Percentiles rank a stretch among this genome's conserved stretches.
phyloP scores from a whole-genome alignment of 116 monocot species.

The Dioscorea cayenensis region DNA sequence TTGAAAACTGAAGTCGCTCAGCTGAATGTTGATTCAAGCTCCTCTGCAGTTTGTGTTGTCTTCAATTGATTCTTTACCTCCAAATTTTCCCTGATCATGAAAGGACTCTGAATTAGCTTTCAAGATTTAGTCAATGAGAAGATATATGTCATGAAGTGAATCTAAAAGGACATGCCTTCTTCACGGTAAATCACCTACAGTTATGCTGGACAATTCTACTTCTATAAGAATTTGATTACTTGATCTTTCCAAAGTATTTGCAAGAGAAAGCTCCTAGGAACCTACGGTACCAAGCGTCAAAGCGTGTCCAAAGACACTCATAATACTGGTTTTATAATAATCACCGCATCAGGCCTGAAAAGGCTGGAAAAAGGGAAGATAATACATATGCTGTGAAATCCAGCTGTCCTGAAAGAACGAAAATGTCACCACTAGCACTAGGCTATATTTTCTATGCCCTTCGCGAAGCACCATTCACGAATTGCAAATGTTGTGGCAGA shows the following conservation, averaged over 20 bases:
- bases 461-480: too few relatives aligned
- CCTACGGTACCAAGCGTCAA: constrained; percentile 25
- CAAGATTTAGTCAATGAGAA: background rate
- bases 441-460: too few relatives aligned
- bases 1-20: constrained; percentile 49
- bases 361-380: background rate
- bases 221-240: constrained; percentile 67
- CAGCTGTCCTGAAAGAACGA: too few relatives aligned
- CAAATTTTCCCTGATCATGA: constrained; percentile 39
- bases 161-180: constrained; percentile 28
- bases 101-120: background rate
- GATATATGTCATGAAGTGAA: background rate
- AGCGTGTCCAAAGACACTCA: background rate
- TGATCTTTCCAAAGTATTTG: constrained; percentile 60
- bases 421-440: too few relatives aligned
- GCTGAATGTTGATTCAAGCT: constrained; percentile 45
- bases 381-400: background rate
- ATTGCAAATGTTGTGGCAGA: too few relatives aligned
- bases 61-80: constrained; percentile 41
- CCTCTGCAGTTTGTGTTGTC: constrained; percentile 46
- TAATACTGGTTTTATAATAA: background rate
- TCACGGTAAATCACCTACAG: constrained; percentile 43
- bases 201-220: constrained; percentile 52
- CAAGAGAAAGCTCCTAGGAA: constrained; percentile 69
- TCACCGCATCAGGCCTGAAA: background rate